Conservation (phyloP, 768 basidiomycete genomes). For the Cantharellus cinnabarinus region DNA sequence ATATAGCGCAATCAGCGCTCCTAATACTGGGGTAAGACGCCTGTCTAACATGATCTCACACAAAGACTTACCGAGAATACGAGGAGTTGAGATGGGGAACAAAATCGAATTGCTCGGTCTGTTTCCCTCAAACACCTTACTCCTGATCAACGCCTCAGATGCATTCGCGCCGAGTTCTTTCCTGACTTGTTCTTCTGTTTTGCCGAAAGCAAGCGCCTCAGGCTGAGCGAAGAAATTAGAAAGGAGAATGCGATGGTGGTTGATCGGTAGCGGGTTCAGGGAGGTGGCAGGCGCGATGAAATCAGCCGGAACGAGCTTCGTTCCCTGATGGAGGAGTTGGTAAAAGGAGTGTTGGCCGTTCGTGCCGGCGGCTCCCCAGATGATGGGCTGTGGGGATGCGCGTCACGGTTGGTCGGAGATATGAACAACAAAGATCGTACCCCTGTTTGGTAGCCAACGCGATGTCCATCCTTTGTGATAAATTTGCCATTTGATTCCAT, state of each 20-base stretch:
- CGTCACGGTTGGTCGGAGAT: background rate
- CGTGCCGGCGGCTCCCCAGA: conserved; percentile 96
- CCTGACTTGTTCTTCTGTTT: conserved; percentile 74
- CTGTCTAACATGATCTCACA: conserved; percentile 7
- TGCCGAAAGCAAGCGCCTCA: conserved; percentile 93
- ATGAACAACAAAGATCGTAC: conserved; percentile 25
- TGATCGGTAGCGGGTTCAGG: conserved; percentile 53
- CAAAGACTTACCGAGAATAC: conserved; percentile 43
- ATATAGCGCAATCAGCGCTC: conserved; percentile 73
- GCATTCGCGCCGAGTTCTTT: conserved; percentile 27
- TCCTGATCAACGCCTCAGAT: conserved; percentile 75
- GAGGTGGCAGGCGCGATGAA: conserved; percentile 79
- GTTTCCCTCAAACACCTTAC: conserved; percentile 97
- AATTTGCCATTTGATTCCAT: conserved; percentile 99
- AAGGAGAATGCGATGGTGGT: conserved; percentile 92
- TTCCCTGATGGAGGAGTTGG: conserved; percentile 88
- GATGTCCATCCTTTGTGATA: conserved; percentile 80
- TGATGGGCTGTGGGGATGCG: conserved; percentile 49
- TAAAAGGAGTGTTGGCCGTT: conserved; percentile 99
- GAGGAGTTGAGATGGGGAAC: conserved; percentile 83
- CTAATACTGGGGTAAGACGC: conserved; percentile 11
- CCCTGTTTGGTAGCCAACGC: conserved; percentile 91
- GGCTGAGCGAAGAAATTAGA: conserved; percentile 98
- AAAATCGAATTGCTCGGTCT: conserved; percentile 89
- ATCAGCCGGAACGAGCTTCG: conserved; percentile 78